phyloP scores from a whole-genome alignment of 345 rosid genomes.

The Gynandropsis gynandra region DNA sequence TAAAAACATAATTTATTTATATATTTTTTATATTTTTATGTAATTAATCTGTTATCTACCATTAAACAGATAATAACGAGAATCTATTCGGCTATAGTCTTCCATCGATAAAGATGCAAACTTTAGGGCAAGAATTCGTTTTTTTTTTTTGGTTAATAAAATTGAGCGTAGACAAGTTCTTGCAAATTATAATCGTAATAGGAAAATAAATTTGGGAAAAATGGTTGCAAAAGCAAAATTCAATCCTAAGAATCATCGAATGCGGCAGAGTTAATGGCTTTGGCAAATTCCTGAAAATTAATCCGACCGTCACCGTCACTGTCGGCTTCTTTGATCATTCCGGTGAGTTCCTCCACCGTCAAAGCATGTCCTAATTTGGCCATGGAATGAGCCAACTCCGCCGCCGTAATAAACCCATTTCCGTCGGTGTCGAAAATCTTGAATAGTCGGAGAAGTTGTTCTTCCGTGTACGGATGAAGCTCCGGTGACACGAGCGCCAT shows the following conservation, averaged over 20 bases:
- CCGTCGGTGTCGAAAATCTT: slow-evolving; percentile 72
- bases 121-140: neutral
- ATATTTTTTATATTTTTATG: no score
- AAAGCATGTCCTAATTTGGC: slow-evolving; percentile 77
- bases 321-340: slow-evolving; percentile 95
- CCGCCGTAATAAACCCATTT: slow-evolving; percentile 71
- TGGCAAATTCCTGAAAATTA: slow-evolving; percentile 63
- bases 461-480: slow-evolving; percentile 59
- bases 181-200: neutral
- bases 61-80: no score
- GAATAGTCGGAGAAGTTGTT: slow-evolving; percentile 58
- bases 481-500: slow-evolving; percentile 72
- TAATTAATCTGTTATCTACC: no score
- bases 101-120: no score
- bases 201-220: neutral
- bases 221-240: slow-evolving; percentile 8
- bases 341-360: slow-evolving; percentile 72
- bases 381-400: slow-evolving; percentile 83
- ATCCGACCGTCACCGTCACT: slow-evolving; percentile 88
- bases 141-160: no score
- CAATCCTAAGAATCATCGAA: slow-evolving; percentile 76
- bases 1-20: no score
- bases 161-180: neutral
- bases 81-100: no score
- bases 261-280: slow-evolving; percentile 83